A percentile compares a stretch with the other conserved stretches of the same genome.
Evolutionary conservation across 179 eudicot genomes (phyloP).

Genomic region (Beta corolliflora): DNA sequence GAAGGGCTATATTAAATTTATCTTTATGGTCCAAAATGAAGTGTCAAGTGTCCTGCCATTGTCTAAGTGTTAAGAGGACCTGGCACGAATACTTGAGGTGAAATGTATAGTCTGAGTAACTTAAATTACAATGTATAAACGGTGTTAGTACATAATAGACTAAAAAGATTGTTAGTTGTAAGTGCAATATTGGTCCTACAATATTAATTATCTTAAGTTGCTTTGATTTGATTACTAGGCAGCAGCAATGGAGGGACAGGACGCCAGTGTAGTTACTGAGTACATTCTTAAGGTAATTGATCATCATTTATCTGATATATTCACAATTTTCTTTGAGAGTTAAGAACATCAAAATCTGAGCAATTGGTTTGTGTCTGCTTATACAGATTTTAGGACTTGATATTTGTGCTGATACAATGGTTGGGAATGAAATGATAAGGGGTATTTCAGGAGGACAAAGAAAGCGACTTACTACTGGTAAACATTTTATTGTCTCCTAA

Average conservation of each 20-base stretch:
- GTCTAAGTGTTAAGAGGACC: too few relatives aligned
- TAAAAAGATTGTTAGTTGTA: too few relatives aligned
- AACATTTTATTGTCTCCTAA: neutral
- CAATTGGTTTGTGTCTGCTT: neutral
- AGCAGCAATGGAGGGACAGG: constrained; percentile 73
- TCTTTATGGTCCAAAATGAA: too few relatives aligned
- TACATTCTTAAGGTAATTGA: constrained; percentile 70
- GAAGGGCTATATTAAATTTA: too few relatives aligned
- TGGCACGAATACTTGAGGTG: too few relatives aligned
- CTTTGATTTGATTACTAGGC: constrained; percentile 35
- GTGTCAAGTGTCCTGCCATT: too few relatives aligned
- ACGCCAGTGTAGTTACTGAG: constrained; percentile 69
- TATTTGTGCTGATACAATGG: constrained; percentile 81
- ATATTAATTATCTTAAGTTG: neutral
- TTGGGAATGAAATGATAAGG: constrained; percentile 80
- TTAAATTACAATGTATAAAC: too few relatives aligned
- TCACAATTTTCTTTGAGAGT: neutral
- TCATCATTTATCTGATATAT: neutral
- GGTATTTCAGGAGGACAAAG: constrained; percentile 88
- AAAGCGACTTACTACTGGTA: constrained; percentile 85
- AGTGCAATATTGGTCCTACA: too few relatives aligned
- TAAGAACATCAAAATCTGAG: neutral
- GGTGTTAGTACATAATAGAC: too few relatives aligned
- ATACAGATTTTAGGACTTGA: constrained; percentile 82
- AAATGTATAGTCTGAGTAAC: too few relatives aligned